Base-by-base conservation (phyloP, 2,329 filamentous ascomycete genomes). In the Cryphonectria nitschkei region DNA sequence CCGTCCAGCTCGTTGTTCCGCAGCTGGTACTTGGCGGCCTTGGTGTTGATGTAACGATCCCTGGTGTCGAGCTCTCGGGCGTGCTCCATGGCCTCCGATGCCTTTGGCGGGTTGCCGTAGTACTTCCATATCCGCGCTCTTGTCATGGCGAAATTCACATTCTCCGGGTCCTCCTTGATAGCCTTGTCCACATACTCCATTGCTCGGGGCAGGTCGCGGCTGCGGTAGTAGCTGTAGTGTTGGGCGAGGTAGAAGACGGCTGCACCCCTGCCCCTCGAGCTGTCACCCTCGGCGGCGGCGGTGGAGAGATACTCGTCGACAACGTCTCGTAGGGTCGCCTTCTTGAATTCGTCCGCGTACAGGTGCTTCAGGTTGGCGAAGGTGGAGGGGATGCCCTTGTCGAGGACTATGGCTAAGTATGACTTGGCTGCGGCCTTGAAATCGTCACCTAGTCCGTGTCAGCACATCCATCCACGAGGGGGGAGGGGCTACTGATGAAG, bases 41-140 rank as follows among this genome's bases (percentile, higher is more conserved):
- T 99, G 74, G 94, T 97, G 85, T 99, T 99, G 86, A 98, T 98
- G 80, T 98, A 97, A 61, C 96, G 91, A 79, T 99, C 96, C 82
- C 92, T 94, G 75, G 92, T 89, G 78, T 99, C 97, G 73, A 98
- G 86, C 73, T 89, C 87, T 67, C 96, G 90, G 1, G 96, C 96
- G 74, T 91, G 85, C 76, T 98, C 93, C 94, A 99, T 98, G 58
- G 90, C 88, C 77, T 94, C 92, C 0, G 95, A 89, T 1, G 97
- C 96, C 81, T 93, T 93, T 74, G 88, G 84, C 7, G 91, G 83
- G 77, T 98, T 90, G 34, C 95, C 96, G 66, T 88, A 86, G 80
- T 99, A 94, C 84, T 99, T 99, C 83, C 90, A 92, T 86, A 98
- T 96, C 77, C 97, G 89, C 6, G 97, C 96, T 82, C 96, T 97